Evolutionary conservation across 192 early-diverging fungal genomes (phyloP).

Genomic region (Diversispora epigaea): DNA sequence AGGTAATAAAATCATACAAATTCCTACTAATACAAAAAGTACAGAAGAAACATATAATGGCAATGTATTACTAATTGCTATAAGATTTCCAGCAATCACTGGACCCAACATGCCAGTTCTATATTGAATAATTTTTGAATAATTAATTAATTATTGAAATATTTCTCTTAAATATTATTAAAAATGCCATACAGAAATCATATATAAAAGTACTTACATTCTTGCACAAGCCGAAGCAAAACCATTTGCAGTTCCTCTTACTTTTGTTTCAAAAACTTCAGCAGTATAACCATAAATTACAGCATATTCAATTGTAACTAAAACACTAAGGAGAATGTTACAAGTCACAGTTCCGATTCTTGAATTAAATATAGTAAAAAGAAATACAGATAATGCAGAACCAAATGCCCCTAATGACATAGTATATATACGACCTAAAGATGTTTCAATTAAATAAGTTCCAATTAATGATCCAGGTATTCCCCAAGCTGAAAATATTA

Average conservation of each 20-base stretch:
- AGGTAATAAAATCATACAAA: slow-evolving; percentile 70
- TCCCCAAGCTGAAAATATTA: slow-evolving; percentile 74
- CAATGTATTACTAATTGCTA: slow-evolving; percentile 54
- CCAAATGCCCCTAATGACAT: slow-evolving; percentile 78
- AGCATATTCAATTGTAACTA: slow-evolving; percentile 77
- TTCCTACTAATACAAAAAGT: slow-evolving; percentile 54
- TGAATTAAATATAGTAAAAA: slow-evolving; percentile 63
- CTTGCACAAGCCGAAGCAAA: slow-evolving; percentile 75
- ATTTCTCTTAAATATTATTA: neutral
- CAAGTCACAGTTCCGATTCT: slow-evolving; percentile 58
- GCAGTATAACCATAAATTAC: slow-evolving; percentile 88
- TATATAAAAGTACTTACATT: slow-evolving; percentile 43
- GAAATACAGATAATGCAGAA: slow-evolving; percentile 62
- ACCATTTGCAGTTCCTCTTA: slow-evolving; percentile 79
- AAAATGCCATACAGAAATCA: neutral
- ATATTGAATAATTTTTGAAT: neutral
- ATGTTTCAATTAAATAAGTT: slow-evolving; percentile 67
- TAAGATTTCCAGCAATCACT: slow-evolving; percentile 65
- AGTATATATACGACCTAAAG: slow-evolving; percentile 73
- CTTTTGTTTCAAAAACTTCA: slow-evolving; percentile 75
- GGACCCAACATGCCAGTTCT: slow-evolving; percentile 73
- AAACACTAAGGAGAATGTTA: slow-evolving; percentile 62
- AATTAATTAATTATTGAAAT: neutral
- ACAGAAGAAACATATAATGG: slow-evolving; percentile 68
- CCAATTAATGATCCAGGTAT: slow-evolving; percentile 75